Evolutionary conservation across 352 stramenopile species (phyloP).

Genomic region (Phytophthora fragariaefolia): DNA sequence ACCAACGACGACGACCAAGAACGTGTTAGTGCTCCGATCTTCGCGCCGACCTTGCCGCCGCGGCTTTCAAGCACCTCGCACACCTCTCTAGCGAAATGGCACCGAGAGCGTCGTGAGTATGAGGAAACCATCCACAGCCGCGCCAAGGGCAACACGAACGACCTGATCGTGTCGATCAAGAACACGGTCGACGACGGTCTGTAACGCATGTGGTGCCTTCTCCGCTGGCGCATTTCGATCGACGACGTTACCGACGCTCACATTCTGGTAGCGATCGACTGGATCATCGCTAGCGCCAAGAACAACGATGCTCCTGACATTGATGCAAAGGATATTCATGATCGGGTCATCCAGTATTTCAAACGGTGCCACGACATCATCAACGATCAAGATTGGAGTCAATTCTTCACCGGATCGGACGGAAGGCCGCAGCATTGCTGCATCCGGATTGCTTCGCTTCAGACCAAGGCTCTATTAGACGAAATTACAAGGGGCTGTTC

Average conservation of each 20-base stretch:
- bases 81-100: neutral
- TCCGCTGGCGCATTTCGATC: neutral
- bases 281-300: constrained; percentile 1
- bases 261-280: neutral
- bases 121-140: neutral
- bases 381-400: neutral
- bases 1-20: neutral
- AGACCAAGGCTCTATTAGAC: constrained; percentile 1
- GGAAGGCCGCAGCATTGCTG: neutral
- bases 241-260: constrained; percentile 1
- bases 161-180: constrained; percentile 8
- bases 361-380: neutral
- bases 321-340: neutral
- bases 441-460: constrained; percentile 2
- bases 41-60: neutral
- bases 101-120: neutral
- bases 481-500: neutral
- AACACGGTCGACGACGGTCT: constrained; percentile 5
- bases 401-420: neutral
- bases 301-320: constrained; percentile 7
- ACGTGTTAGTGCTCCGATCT: neutral
- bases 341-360: constrained; percentile 11
- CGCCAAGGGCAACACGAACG: neutral
- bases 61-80: neutral
- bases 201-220: neutral